Evolutionary conservation across 208 protist species (phyloP).

Genomic region (Leishmania tropica): DNA sequence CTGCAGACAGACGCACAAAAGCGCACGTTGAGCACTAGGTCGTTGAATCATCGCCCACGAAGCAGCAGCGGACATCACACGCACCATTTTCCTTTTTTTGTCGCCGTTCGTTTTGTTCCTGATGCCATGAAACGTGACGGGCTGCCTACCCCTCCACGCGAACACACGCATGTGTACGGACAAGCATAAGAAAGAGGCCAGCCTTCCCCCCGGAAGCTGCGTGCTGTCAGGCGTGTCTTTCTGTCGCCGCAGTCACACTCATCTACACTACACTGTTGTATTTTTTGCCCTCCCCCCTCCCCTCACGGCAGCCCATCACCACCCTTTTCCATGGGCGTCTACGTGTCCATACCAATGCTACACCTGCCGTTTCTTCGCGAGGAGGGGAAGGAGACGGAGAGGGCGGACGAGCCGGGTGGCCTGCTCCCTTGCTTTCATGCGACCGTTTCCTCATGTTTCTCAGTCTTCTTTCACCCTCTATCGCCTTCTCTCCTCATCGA

Average conservation of each 20-base stretch:
- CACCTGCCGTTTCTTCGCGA: background rate
- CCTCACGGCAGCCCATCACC: too few species aligned
- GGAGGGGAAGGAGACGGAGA: background rate
- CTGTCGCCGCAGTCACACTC: background rate
- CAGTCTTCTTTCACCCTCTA: conserved; percentile 1
- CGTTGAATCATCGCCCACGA: background rate
- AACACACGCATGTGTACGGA: background rate
- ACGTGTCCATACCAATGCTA: background rate
- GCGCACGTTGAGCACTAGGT: background rate
- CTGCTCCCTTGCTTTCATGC: background rate
- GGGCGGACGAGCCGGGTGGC: background rate
- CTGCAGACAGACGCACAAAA: background rate
- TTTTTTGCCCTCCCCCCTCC: background rate
- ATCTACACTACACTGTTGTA: background rate
- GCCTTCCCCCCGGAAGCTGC: background rate
- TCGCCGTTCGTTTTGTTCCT: background rate
- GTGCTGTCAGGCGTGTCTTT: background rate
- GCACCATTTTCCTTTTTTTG: background rate
- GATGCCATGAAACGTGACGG: background rate
- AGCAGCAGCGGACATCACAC: background rate
- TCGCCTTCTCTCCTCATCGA: background rate
- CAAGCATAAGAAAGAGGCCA: background rate
- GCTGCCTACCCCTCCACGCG: background rate
- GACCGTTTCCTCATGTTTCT: background rate
- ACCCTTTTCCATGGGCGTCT: too few species aligned